Evolutionary conservation across 441 rosid species (phyloP), one percentile per base, ranked within the genome.

Genomic region (Omphalea diandra): DNA sequence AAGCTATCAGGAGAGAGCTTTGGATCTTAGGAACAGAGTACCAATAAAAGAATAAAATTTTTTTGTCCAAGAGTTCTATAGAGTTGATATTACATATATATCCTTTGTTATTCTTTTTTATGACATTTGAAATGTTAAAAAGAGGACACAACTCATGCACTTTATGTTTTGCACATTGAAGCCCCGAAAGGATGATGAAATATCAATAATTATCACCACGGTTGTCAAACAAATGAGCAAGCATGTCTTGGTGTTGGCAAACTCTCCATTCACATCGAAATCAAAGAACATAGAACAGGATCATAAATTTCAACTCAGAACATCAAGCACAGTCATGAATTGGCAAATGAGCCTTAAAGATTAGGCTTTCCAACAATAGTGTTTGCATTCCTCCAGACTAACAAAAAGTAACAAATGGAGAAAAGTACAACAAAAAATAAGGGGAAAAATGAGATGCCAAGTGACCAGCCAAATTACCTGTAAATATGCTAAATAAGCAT

Each of bases 401-500:
- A 4, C 54, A 20, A 69, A 47, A 8, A 29, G 26, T 9, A 49
- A 59, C 24, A 64, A 70, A 69, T 38, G 17, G 7, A 18, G 26
- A 15, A 46, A 60, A 47, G 20, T n/a, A n/a, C n/a, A n/a, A 20
- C 9, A 41, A 27, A 66, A 67, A 33, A 61, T 0, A 38, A 54
- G 60, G 58, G 53, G 40, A 44, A 62, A 27, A 69, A 47, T 29
- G 17, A 68, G 53, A 77, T 6, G 63, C 49, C 69, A 44, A 68
- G 31, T 62, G 58, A 38, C 7, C 2, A 17, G 29, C 36, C 75
- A 35, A 67, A 20, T 73, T 77, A 86, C 97, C 88, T 96, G 98
- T 82, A 93, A 75, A 79, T 85, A 83, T 29, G 93, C 96, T 72
- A 93, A 84, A 84, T 96, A 93, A 53, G 94, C 93, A 80, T 93